phyloP scores from a whole-genome alignment of 148 eudicot species.

The Tetragonia tetragonoides region DNA sequence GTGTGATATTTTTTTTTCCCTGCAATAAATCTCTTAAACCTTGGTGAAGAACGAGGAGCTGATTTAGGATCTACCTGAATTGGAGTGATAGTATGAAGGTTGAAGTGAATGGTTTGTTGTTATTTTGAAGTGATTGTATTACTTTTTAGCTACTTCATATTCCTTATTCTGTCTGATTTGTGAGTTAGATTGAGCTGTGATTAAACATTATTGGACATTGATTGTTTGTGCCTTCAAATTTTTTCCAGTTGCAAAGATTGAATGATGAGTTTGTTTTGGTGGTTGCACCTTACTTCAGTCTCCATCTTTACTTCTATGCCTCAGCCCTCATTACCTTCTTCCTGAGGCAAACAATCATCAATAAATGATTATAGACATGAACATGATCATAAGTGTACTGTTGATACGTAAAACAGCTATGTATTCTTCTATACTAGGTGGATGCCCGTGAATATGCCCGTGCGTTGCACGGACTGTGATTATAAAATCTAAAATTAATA shows the following conservation, averaged over 20 bases:
- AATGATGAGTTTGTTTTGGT: neutral
- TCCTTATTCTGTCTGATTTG: constrained; percentile 1
- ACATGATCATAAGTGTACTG: too few species aligned
- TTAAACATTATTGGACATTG: constrained; percentile 1
- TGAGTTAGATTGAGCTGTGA: neutral
- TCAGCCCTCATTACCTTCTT: neutral
- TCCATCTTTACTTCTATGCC: too few species aligned
- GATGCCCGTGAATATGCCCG: too few species aligned
- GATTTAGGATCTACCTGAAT: neutral
- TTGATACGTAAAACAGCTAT: too few species aligned
- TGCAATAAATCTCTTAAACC: neutral
- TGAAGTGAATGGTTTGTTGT: neutral
- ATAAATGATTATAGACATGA: too few species aligned
- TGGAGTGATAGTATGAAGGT: neutral
- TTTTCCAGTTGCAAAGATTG: neutral
- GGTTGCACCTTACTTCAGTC: too few species aligned
- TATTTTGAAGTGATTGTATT: constrained; percentile 7
- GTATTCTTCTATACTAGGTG: too few species aligned
- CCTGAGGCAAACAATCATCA: neutral
- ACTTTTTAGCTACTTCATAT: neutral
- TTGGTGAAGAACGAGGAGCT: neutral
- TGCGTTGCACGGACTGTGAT: too few species aligned
- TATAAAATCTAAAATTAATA: too few species aligned
- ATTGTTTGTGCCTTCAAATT: neutral
- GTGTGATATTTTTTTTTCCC: neutral